Evolutionary conservation across 140 eudicot species (phyloP).

Genomic region (Flaveria floridana): DNA sequence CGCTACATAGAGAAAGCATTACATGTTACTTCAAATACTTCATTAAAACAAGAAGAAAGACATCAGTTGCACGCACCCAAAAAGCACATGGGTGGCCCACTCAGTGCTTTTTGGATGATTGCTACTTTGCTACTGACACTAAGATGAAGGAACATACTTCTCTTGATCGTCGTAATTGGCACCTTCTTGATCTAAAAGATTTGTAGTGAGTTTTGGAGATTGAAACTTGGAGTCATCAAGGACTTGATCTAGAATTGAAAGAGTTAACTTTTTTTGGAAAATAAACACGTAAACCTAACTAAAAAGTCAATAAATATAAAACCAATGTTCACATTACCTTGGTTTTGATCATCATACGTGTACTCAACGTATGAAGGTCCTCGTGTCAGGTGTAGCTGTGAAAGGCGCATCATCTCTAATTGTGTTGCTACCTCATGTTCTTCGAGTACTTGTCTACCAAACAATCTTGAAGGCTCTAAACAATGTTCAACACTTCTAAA

Average conservation of each 20-base stretch:
- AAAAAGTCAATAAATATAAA: neutral
- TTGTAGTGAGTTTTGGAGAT: constrained; percentile 37
- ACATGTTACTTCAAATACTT: constrained; percentile 17
- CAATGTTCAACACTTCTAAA: constrained; percentile 25
- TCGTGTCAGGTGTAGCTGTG: constrained; percentile 46
- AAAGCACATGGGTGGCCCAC: neutral
- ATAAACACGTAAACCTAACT: neutral
- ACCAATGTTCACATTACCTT: constrained; percentile 37
- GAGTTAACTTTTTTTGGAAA: neutral
- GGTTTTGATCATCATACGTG: constrained; percentile 40
- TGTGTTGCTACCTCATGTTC: constrained; percentile 54
- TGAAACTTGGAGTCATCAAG: constrained; percentile 37
- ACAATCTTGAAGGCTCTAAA: constrained; percentile 46
- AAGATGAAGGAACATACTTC: constrained; percentile 36
- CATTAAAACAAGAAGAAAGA: constrained; percentile 1
- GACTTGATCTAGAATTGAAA: constrained; percentile 30
- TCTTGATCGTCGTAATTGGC: constrained; percentile 37
- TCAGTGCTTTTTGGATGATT: neutral
- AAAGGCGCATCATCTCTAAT: constrained; percentile 50
- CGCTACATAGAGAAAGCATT: constrained; percentile 1
- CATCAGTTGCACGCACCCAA: neutral
- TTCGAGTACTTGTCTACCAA: constrained; percentile 47
- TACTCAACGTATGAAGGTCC: constrained; percentile 36
- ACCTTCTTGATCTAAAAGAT: constrained; percentile 31
- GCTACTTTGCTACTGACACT: neutral